Evolutionary conservation across 306 rosid genomes (phyloP).

Genomic region (Abrus pulchellus): DNA sequence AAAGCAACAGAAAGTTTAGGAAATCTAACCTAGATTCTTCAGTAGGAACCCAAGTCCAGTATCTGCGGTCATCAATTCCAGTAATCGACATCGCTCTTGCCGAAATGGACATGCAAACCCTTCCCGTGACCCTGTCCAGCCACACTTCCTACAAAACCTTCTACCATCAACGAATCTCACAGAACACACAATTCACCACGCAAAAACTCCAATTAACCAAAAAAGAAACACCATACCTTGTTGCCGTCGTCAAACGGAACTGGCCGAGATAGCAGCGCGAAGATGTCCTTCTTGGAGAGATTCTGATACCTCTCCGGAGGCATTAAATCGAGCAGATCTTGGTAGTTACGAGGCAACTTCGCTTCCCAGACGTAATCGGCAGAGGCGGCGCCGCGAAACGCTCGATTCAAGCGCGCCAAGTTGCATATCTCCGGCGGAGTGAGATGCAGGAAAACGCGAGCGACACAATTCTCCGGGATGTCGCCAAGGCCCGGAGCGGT

Average conservation of each 20-base stretch:
- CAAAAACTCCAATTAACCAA: slow-evolving; percentile 7
- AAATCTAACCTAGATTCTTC: slow-evolving; percentile 84
- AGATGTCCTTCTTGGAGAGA: slow-evolving; percentile 77
- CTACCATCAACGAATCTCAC: slow-evolving; percentile 22
- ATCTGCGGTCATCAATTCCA: slow-evolving; percentile 87
- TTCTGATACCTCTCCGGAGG: slow-evolving; percentile 69
- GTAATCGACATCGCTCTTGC: slow-evolving; percentile 84
- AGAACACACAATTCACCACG: neutral
- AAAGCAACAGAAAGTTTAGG: neutral
- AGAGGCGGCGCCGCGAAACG: slow-evolving; percentile 92
- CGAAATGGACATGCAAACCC: slow-evolving; percentile 72
- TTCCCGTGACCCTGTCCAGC: slow-evolving; percentile 84
- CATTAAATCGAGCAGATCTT: slow-evolving; percentile 67
- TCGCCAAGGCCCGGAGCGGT: slow-evolving; percentile 87
- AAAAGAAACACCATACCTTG: slow-evolving; percentile 60
- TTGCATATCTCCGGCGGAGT: slow-evolving; percentile 95
- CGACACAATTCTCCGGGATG: slow-evolving; percentile 92
- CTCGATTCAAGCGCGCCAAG: slow-evolving; percentile 80
- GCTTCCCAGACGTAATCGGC: slow-evolving; percentile 87
- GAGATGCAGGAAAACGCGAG: slow-evolving; percentile 81
- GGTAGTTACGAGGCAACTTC: slow-evolving; percentile 82
- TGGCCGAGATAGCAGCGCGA: slow-evolving; percentile 74
- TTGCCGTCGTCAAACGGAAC: slow-evolving; percentile 72
- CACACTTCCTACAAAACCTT: slow-evolving; percentile 75
- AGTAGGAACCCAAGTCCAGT: slow-evolving; percentile 96